A percentile compares a stretch with the other conserved stretches of the same genome.
These are phyloP conservation scores for Pythium insidiosum DNA, from an alignment of 352 stramenopile genomes.

Conservation along the genomic window DNA sequence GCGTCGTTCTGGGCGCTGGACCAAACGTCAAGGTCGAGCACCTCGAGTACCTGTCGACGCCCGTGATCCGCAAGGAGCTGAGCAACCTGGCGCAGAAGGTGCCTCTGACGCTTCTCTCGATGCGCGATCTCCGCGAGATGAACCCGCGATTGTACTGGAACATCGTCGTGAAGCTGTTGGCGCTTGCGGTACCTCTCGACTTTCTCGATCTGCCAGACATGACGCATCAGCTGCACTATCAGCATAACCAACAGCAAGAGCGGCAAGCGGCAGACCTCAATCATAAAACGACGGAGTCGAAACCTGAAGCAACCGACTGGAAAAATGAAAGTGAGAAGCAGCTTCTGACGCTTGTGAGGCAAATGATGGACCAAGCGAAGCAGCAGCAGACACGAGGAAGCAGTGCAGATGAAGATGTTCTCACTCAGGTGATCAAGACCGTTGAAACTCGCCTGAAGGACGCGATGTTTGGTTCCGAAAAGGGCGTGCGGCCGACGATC, in stretches of 20 bases:
- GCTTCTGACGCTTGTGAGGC: neutral
- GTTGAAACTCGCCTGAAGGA: too few species aligned
- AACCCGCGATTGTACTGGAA: slow-evolving; percentile 53
- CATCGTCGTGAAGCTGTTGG: slow-evolving; percentile 41
- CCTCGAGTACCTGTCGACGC: slow-evolving; percentile 34
- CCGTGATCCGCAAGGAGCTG: slow-evolving; percentile 36
- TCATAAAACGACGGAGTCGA: neutral
- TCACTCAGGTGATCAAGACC: too few species aligned
- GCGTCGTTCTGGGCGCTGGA: slow-evolving; percentile 27
- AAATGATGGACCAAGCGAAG: neutral
- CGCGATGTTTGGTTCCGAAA: neutral
- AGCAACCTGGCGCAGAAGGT: slow-evolving; percentile 26
- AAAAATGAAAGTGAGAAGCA: neutral
- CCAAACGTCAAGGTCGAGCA: slow-evolving; percentile 30
- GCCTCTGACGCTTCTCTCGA: slow-evolving; percentile 26
- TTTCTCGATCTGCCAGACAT: slow-evolving; percentile 34
- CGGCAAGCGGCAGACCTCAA: too few species aligned
- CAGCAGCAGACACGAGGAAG: neutral
- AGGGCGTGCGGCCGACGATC: neutral
- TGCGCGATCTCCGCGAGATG: slow-evolving; percentile 22
- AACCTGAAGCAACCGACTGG: neutral
- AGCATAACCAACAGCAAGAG: too few species aligned
- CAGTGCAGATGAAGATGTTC: neutral
- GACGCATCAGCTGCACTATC: too few species aligned
- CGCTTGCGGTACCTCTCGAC: slow-evolving; percentile 28